Conservation (phyloP, 805 yeast species). For the Grigorovia humatica region DNA sequence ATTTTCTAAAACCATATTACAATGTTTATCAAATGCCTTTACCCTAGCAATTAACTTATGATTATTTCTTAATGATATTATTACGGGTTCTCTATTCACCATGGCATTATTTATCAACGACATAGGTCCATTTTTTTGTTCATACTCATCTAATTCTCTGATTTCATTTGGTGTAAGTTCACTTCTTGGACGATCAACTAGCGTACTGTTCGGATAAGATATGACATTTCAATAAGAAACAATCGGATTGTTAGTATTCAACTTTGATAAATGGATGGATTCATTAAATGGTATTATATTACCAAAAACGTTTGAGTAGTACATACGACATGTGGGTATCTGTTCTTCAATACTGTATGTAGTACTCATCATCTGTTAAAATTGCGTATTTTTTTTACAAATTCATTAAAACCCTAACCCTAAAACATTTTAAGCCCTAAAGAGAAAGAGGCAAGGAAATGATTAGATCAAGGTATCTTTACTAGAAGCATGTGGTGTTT, state of each 20-base stretch:
- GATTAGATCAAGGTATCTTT: too few species aligned
- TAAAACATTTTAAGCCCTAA: too few species aligned
- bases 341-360: too few species aligned
- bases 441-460: too few species aligned
- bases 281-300: not conserved
- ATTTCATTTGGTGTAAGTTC: slow-evolving; percentile 76
- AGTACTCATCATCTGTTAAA: too few species aligned
- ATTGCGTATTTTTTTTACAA: too few species aligned
- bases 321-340: slow-evolving; percentile 6
- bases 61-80: slow-evolving; percentile 85
- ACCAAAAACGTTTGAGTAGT: not conserved
- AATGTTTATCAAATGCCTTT: slow-evolving; percentile 91
- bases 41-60: slow-evolving; percentile 85
- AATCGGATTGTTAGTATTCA: slow-evolving; percentile 6
- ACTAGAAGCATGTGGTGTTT: too few species aligned
- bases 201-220: slow-evolving; percentile 37
- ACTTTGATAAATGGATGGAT: not conserved
- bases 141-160: slow-evolving; percentile 77
- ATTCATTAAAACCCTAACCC: too few species aligned
- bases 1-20: slow-evolving; percentile 84
- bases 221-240: not conserved
- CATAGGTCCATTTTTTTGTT: slow-evolving; percentile 84
- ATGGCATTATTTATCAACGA: slow-evolving; percentile 79
- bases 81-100: slow-evolving; percentile 59
- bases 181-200: slow-evolving; percentile 61